Conservation (phyloP, 2,329 filamentous ascomycete genomes). For the Thermomyces lanuginosus region DNA sequence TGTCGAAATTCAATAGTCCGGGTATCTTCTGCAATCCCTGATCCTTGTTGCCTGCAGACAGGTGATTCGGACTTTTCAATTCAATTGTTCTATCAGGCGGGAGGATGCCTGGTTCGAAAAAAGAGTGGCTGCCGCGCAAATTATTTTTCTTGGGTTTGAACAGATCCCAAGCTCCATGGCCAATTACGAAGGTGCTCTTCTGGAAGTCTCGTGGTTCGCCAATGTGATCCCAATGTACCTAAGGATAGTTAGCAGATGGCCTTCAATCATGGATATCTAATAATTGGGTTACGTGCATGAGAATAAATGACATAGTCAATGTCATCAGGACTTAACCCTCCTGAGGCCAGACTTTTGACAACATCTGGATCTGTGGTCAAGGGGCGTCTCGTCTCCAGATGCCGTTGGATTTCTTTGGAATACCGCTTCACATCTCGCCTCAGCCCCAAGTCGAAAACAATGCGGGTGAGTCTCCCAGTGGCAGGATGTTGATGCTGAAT, state of each 20-base stretch:
- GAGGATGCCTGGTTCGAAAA: constrained; percentile 15
- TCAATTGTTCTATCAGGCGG: constrained; percentile 11
- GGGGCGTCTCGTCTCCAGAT: constrained; percentile 12
- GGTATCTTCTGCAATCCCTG: constrained; percentile 1
- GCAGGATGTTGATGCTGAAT: constrained; percentile 12
- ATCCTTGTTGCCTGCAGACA: background rate
- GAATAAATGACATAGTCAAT: constrained; percentile 28
- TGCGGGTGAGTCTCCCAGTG: constrained; percentile 8
- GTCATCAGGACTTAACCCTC: constrained; percentile 20
- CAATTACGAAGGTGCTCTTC: constrained; percentile 24
- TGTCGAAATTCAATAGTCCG: constrained; percentile 8
- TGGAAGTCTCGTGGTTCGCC: constrained; percentile 25
- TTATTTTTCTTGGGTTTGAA: constrained; percentile 1
- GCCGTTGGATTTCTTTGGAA: constrained; percentile 9
- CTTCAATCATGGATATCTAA: background rate
- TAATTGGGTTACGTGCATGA: constrained; percentile 17
- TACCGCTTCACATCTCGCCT: constrained; percentile 12
- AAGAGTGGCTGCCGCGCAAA: constrained; percentile 10
- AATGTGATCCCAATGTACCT: constrained; percentile 30
- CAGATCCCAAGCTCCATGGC: constrained; percentile 10
- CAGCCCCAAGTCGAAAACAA: constrained; percentile 18
- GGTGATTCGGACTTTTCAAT: constrained; percentile 8
- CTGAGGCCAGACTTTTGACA: constrained; percentile 18
- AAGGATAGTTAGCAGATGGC: constrained; percentile 7
- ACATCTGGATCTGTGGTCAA: constrained; percentile 12